These are phyloP conservation scores for Globisporangium lucens DNA, from an alignment of 352 stramenopile species.

Conservation along the genomic window DNA sequence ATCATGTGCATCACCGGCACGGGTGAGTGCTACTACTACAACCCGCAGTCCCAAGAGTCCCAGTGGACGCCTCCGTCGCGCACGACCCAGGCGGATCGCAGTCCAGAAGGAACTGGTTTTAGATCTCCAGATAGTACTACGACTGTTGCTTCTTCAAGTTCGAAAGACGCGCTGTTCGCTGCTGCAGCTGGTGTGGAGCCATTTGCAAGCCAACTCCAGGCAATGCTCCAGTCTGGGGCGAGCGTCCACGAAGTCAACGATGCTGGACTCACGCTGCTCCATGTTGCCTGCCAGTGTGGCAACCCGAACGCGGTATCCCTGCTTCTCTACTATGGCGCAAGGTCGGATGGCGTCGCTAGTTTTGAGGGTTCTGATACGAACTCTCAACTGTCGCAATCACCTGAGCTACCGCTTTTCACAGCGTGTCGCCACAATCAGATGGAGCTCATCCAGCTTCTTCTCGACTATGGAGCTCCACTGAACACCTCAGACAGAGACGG, in stretches of 20 bases:
- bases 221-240: constrained; percentile 32
- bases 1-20: constrained; percentile 40
- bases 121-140: neutral
- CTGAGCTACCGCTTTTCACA: constrained; percentile 33
- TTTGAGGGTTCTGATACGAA: neutral
- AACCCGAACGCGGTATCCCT: constrained; percentile 35
- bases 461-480: constrained; percentile 54
- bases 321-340: constrained; percentile 51
- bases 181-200: constrained; percentile 22
- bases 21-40: constrained; percentile 74
- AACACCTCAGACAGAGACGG: constrained; percentile 73
- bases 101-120: neutral
- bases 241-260: constrained; percentile 34
- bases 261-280: constrained; percentile 39
- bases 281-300: constrained; percentile 47
- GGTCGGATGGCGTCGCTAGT: constrained; percentile 20
- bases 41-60: constrained; percentile 45
- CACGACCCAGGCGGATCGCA: neutral
- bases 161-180: constrained; percentile 24
- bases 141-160: constrained; percentile 5
- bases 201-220: constrained; percentile 27
- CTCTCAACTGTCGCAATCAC: neutral
- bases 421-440: constrained; percentile 40
- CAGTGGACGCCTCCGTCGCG: constrained; percentile 48
- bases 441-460: constrained; percentile 42